Base-by-base conservation (phyloP, 768 basidiomycete species). In the Dentipellis fragilis region DNA sequence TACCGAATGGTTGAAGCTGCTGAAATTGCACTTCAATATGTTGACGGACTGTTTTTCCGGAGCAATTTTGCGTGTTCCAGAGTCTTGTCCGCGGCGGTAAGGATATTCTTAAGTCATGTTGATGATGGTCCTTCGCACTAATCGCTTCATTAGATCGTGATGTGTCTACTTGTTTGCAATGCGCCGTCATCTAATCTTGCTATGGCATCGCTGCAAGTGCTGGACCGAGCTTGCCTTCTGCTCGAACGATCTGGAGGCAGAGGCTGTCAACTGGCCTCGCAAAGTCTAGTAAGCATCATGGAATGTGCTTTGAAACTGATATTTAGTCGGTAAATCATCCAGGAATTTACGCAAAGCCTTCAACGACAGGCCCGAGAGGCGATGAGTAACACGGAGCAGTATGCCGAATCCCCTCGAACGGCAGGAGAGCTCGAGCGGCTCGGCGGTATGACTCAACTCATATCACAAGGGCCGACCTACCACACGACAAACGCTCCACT, bases 51-150 rank as follows among this genome's bases (percentile, higher is more conserved):
- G 4, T 62, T 80, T 4, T 65, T 72, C 10, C 71, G 85, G 10
- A 61, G 80, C 29, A 73, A 72, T 16, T 59, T 81, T 9, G 67
- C 79, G n/a, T 88, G 87, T 84, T 86, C 85, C 14, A 79, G 82
- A 37, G 76, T 75, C 3, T 68, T 87, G 23, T 83, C 84, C 3
- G 83, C 82, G 3, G 78, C 79, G 7, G 87, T 88, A 63, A 59
- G 84, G 65, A 2, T 19, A 19, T 46, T 1, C 17, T 10, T 69
- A 11, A 3, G 21, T 42, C 10, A 3, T n/a, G 17, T 50, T 46
- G 16, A 21, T 37, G 29, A 3, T 21, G 21, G 22, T 35, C 12
- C 7, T 22, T 42, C 37, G 14, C 48, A 7, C 22, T 10, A 21
- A n/a, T 39, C 29, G 29, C 29, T 29, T 29, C 29, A 6, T 11